Base-by-base conservation (phyloP, 768 basidiomycete genomes). In the Boletus rubroflammeus region DNA sequence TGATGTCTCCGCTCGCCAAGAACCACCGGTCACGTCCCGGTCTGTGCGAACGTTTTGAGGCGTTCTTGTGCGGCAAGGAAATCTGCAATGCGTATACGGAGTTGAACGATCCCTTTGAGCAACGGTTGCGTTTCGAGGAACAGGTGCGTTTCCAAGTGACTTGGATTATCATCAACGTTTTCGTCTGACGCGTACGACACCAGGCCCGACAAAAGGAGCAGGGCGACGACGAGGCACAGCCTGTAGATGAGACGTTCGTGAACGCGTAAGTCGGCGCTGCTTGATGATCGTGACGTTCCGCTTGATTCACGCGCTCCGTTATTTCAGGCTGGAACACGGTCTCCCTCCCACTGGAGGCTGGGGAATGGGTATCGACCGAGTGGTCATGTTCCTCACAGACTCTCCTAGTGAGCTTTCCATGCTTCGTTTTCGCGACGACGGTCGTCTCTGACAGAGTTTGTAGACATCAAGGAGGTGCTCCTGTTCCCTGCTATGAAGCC, bases 41-140 rank as follows among this genome's bases (percentile, higher is more conserved):
- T 36, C 81, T 99, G 25, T 98, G 97, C 73, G 97, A 99, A 72
- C 93, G 97, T 17, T 99, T 99, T 76, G 97, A 99, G 72, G 93
- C 85, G 9, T 99, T 99, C 82, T 82, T 99, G 81, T 96, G 93
- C 50, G 93, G 93, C 55, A 95, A 97, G 80, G 96, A 98, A 74
- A 86, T 98, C 73, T 95, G 93, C 79, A 98, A 99, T 66, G 96
- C 97, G 23, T 99, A 99, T 71, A 99, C 97, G 39, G 97, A 99
- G 78, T 82, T 99, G 79, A 99, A 99, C 75, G 97, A 99, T 74
- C 97, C 93, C 0, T 96, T 95, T 68, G 92, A 94, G 72, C 97
- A 99, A 74, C 81, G 94, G 34, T 75, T 92, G 65, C 85, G 97
- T 59, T 99, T 99, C 73, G 93, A 96, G 73, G 97, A 98, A 72